Evolutionary conservation across 306 rosid species (phyloP), one percentile per base, ranked within the genome.

Genomic region (Rubus idaeus): DNA sequence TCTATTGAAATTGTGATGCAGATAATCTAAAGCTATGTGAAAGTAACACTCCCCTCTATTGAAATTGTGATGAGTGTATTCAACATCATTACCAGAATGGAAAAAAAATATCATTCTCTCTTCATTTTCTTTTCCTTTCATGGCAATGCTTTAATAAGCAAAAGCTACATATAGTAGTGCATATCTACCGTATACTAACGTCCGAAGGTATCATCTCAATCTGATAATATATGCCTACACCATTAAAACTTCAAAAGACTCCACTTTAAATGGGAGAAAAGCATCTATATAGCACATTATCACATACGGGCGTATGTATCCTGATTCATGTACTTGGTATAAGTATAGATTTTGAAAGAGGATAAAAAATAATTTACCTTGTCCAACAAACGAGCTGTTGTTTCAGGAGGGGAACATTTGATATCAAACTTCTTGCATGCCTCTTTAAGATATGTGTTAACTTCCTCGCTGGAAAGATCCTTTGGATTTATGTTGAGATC

Each of bases 381-480:
- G 82, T 92, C 99, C 88, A 95, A 83, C 89, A 95, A 82, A 16
- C 97, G 92, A 37, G 96, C 21, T 45, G 97, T 91, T 16, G 97
- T 95, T 86, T 92, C 94, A 17, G 97, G 99, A 14, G 94, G 97
- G 68, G 99, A 84, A 71, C 97, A 92, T 82, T 82, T 91, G 70
- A 95, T 86, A 20, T 88, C 99, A 71, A 77, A 80, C 84, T 89
- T 88, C 77, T 64, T 57, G 73, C 99, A 95, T 13, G 92, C 89
- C 68, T 87, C 90, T 84, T 73, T 95, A 46, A 95, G 81, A 86
- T 89, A 89, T 77, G 84, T 84, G 84, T 89, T 92, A 56, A 97
- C 87, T 83, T 95, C 96, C 73, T 85, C 91, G 68, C 97, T 83
- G 0, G 96, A 60, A 30, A 92, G 82, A 83, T 95, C 91, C 83